Percentiles rank a stretch among this genome's conserved stretches.
Conservation (phyloP, 352 stramenopile genomes). For the Globisporangium cylindrosporum region DNA sequence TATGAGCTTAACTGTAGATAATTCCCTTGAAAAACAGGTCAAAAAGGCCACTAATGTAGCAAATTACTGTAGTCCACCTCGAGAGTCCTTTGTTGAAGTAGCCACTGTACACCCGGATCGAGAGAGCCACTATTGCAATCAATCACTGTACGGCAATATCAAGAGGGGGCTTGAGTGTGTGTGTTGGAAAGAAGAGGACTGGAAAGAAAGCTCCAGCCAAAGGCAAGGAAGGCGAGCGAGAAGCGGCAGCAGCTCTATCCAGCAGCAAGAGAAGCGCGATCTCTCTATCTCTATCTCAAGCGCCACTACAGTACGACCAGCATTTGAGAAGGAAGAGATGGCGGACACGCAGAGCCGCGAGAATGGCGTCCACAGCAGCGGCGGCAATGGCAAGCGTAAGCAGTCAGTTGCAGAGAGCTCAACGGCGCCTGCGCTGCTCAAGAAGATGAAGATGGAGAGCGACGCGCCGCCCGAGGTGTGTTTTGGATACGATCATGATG, state of each 20-base stretch:
- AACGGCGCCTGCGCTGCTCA: constrained; percentile 19
- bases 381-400: constrained; percentile 11
- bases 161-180: background rate
- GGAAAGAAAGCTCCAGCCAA: background rate
- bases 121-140: background rate
- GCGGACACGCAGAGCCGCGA: constrained; percentile 14
- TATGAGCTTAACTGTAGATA: background rate
- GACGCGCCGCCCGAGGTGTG: constrained; percentile 51
- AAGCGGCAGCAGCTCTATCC: background rate
- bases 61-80: background rate
- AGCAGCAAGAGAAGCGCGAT: background rate
- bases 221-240: background rate
- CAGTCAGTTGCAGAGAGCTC: background rate
- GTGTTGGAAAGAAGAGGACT: background rate
- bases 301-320: background rate
- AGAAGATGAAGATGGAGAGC: constrained; percentile 72
- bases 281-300: background rate
- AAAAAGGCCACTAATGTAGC: background rate
- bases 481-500: background rate
- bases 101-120: background rate
- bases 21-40: background rate
- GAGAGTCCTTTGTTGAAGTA: background rate
- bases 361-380: constrained; percentile 1
- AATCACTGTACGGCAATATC: background rate
- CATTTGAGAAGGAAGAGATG: background rate